A percentile compares a stretch with the other conserved stretches of the same genome.
Conservation (phyloP, 2,329 filamentous ascomycete genomes). For the Aureobasidium sp. region DNA sequence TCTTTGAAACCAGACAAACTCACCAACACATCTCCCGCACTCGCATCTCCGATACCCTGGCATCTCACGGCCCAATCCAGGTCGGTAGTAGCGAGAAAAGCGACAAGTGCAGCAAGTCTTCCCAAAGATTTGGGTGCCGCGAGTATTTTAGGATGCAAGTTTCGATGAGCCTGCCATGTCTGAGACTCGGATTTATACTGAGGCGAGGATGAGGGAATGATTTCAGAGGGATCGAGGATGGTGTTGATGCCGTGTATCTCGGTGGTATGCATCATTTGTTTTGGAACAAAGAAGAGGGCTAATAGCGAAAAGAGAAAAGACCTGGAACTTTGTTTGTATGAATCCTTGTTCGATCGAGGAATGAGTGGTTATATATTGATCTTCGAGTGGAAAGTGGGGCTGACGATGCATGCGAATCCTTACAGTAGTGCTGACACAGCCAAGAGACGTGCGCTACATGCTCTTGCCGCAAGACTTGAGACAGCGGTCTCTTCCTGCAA, state of each 20-base stretch:
- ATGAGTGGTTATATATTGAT: too few relatives aligned
- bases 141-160: conserved; percentile 3
- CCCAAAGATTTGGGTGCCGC: neutral
- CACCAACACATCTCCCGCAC: conserved; percentile 31
- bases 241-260: neutral
- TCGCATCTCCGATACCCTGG: conserved; percentile 30
- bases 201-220: neutral
- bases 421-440: neutral
- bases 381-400: neutral
- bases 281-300: neutral
- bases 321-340: too few relatives aligned
- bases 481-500: too few relatives aligned
- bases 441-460: neutral
- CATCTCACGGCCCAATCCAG: conserved; percentile 33
- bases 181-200: neutral
- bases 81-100: conserved; percentile 15
- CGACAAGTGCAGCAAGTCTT: neutral
- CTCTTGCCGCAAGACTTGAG: too few relatives aligned
- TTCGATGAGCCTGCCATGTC: conserved; percentile 5
- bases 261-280: neutral
- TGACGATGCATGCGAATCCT: neutral
- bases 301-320: neutral
- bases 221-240: neutral
- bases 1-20: conserved; percentile 31
- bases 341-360: too few relatives aligned